Percentiles rank a stretch among this genome's conserved stretches.
Evolutionary conservation across 78 protist species (phyloP).

Genomic region (Bodo saltans): DNA sequence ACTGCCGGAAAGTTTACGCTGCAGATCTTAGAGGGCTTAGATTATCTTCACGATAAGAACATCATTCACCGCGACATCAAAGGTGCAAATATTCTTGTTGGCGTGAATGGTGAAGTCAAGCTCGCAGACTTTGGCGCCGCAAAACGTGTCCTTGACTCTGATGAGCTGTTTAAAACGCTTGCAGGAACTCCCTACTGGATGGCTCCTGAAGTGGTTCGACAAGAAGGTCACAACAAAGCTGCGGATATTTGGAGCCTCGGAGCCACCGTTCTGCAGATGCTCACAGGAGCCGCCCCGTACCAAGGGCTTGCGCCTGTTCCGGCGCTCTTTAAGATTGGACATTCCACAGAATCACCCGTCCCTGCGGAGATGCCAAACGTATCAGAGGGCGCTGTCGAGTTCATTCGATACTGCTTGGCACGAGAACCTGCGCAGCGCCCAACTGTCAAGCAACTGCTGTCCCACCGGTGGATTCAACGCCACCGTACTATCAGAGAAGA

Average conservation of each 20-base stretch:
- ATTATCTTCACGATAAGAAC: constrained; percentile 54
- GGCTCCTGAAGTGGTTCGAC: constrained; percentile 42
- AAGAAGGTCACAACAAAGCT: not conserved
- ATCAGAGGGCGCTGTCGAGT: not conserved
- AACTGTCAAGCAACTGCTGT: not conserved
- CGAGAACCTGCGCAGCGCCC: not conserved
- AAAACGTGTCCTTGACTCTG: not conserved
- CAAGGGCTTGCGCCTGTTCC: constrained; percentile 10
- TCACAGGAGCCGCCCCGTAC: constrained; percentile 47
- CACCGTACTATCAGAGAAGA: too few species aligned
- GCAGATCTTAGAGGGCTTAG: constrained; percentile 41
- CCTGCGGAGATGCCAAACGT: not conserved
- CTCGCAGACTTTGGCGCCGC: constrained; percentile 58
- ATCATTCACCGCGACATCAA: constrained; percentile 82
- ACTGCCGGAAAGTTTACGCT: constrained; percentile 29
- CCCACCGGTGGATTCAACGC: not conserved
- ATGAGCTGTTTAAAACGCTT: not conserved
- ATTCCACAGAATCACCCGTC: not conserved
- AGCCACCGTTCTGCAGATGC: constrained; percentile 45
- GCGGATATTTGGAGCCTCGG: constrained; percentile 48
- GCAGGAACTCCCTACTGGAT: constrained; percentile 45
- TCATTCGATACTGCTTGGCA: not conserved
- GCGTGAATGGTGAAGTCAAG: constrained; percentile 52
- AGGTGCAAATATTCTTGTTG: constrained; percentile 76
- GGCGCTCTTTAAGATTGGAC: not conserved